phyloP scores from a whole-genome alignment of 805 yeast genomes.

The Kockiozyma suomiensis region DNA sequence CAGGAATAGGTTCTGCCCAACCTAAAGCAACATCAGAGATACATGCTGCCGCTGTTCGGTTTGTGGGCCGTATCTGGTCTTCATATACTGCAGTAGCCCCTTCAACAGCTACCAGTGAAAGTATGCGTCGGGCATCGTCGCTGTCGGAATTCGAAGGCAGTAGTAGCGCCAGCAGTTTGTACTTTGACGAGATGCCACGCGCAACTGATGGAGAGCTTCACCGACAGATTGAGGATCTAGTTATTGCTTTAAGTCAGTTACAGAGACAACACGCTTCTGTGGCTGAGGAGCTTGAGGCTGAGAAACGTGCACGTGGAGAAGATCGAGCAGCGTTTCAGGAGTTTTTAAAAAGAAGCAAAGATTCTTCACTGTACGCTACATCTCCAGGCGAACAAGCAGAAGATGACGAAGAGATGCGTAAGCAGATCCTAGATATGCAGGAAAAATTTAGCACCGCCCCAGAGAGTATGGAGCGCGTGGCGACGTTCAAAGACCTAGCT shows the following conservation, averaged over 20 bases:
- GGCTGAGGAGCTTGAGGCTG: slow-evolving; percentile 33
- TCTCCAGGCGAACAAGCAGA: neutral
- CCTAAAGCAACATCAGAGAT: slow-evolving; percentile 29
- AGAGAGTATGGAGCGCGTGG: slow-evolving; percentile 8
- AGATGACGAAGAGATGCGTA: neutral
- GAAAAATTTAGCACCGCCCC: slow-evolving; percentile 11
- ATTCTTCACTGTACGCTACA: neutral
- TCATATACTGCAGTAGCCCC: neutral
- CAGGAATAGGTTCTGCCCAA: neutral
- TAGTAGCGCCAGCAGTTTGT: neutral
- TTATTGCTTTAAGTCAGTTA: slow-evolving; percentile 26
- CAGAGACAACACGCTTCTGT: slow-evolving; percentile 31
- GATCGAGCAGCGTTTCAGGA: slow-evolving; percentile 16
- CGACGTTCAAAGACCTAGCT: slow-evolving; percentile 26
- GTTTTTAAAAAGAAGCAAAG: slow-evolving; percentile 3
- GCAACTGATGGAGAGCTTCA: slow-evolving; percentile 23
- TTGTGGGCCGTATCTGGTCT: slow-evolving; percentile 30
- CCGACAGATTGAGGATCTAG: slow-evolving; percentile 33
- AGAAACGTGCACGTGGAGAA: slow-evolving; percentile 30
- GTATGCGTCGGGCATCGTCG: slow-evolving; percentile 7
- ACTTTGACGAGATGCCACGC: neutral
- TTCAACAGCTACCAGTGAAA: slow-evolving; percentile 11
- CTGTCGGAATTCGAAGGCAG: neutral
- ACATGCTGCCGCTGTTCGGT: slow-evolving; percentile 29
- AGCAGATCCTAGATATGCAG: neutral